Base-by-base conservation (phyloP, 176 grass and related monocot species). In the Phragmites australis region DNA sequence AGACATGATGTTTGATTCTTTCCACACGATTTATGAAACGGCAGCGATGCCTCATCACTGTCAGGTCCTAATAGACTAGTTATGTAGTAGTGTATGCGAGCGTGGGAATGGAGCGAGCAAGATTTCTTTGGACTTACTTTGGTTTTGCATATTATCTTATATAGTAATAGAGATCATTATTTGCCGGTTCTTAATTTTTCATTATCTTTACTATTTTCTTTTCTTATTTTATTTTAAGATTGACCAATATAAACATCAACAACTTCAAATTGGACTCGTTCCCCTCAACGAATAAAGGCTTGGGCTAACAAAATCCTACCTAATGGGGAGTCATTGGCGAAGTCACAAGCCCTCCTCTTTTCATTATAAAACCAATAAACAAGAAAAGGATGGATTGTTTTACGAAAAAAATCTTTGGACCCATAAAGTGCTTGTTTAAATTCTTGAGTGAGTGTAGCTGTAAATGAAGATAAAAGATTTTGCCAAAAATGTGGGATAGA, bases 301-400 rank as follows among this genome's bases (percentile, higher is more conserved):
- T 44, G 16, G 58, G 34, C 16, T 57, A 44, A 58, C 6, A 57
- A 69, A 55, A 55, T 68, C 34, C 50, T 56, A 56, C 17, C 10
- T 31, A 32, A 16, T 34, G 42, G 51, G 34, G 14, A 68, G 17
- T 55, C 52, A 8, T 21, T 67, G 45, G 29, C 54, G 9, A 48
- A n/a, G 5, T 41, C 8, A 14, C 50, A 12, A 19, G 43, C 18
- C 32, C 14, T 31, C 27, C 37, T 11, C 1, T 37, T 77, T 50
- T 39, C 70, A 56, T 26, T 84, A 22, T 47, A 69, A 69, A 68
- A 68, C 7, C 12, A 11, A 67, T 76, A 58, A 62, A 84, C 29
- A 1, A 50, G 26, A 77, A 58, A 65, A 45, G 5, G 26, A 21
- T 69, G 47, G 50, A 37, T 63, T 73, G 68, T 63, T 73, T 63